These are phyloP conservation scores for Crithidia fasciculata DNA, from an alignment of 208 protist genomes.

Conservation along the genomic window DNA sequence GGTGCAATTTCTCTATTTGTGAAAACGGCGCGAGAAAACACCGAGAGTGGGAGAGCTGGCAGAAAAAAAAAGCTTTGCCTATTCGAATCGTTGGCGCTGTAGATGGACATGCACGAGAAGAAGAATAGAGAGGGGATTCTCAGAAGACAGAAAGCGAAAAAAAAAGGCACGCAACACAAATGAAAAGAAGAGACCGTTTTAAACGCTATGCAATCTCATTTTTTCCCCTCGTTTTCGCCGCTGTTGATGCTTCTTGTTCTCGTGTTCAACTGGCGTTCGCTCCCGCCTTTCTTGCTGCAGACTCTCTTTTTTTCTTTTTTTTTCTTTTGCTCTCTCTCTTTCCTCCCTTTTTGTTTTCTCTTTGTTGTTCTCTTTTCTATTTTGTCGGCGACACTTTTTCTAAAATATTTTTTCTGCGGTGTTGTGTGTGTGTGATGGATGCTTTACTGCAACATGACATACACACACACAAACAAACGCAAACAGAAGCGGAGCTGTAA, in stretches of 20 bases:
- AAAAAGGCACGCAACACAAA: too few species aligned
- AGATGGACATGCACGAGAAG: too few species aligned
- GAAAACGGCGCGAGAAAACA: too few species aligned
- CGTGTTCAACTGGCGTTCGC: neutral
- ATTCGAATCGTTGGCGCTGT: too few species aligned
- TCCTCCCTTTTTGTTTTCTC: neutral
- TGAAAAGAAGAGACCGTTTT: neutral
- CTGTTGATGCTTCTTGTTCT: conserved; percentile 4
- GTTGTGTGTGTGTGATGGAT: neutral
- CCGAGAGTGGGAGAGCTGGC: too few species aligned
- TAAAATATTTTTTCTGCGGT: neutral
- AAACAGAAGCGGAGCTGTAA: neutral
- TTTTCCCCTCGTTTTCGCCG: conserved; percentile 9
- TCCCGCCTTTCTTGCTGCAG: neutral
- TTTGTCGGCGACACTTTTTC: too few species aligned
- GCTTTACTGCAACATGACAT: neutral
- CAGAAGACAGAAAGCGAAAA: too few species aligned
- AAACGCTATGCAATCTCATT: neutral
- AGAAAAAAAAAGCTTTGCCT: too few species aligned
- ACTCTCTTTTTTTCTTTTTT: neutral
- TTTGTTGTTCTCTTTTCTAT: too few species aligned
- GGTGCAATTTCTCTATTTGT: too few species aligned
- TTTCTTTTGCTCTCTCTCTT: neutral
- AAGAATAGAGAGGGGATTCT: too few species aligned
- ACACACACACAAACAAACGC: conserved; percentile 5